Evolutionary conservation across 345 rosid genomes (phyloP), one percentile per base, ranked within the genome.

Genomic region (Eutrema japonicum): DNA sequence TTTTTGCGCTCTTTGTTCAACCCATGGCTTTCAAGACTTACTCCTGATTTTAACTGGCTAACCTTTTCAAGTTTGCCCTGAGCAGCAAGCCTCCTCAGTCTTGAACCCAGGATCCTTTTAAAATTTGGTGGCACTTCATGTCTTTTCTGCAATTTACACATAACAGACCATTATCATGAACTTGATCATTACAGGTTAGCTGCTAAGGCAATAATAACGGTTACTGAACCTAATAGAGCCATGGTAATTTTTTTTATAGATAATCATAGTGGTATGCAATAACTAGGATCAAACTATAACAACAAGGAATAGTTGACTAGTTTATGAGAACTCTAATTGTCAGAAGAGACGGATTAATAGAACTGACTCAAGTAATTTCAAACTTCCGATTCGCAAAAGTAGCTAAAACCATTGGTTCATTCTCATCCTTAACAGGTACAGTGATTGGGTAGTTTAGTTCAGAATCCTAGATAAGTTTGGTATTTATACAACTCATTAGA

Each of bases 31-130:
- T 48, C 47, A 62, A 61, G 51, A 72, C 81, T 78, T 73, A 61
- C 74, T 53, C 41, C 60, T 71, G 64, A 63, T 66, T 55, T 73
- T 52, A 55, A 67, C 45, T 73, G 64, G 78, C 77, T 78, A 73
- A 87, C 97, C 93, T 84, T 87, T 82, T 83, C 86, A 12, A 89
- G 82, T 82, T 88, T 92, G 41, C 87, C 86, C 76, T 87, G 89
- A 14, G 79, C 75, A 70, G 88, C 92, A 68, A 92, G 90, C 75
- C 89, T 84, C 75, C 93, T 84, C 80, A 89, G 82, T 72, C 86
- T 92, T 76, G 89, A 82, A 81, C 88, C 73, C 51, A 89, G 68
- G 18, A 76, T 45, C 82, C 88, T 82, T 73, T 88, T 83, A 68
- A 92, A 92, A 74, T 85, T 84, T 70, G 66, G 77, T 26, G 91